A percentile compares a stretch with the other conserved stretches of the same genome.
Evolutionary conservation across 2,329 filamentous ascomycete species (phyloP).

Genomic region (Phyllosticta paracitricarpa): DNA sequence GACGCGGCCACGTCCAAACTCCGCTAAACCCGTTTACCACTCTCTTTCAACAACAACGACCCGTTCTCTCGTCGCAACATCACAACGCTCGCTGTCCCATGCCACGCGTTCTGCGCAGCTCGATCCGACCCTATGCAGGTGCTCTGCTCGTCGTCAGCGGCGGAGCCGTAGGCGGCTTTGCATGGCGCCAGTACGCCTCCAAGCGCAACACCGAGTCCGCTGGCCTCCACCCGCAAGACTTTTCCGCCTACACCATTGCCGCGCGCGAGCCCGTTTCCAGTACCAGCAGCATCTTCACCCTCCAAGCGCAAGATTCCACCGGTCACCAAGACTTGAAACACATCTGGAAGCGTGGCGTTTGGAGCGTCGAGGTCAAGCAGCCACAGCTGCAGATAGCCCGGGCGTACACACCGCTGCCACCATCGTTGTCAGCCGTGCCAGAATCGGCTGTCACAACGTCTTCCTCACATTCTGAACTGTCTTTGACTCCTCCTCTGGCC

Average conservation of each 20-base stretch:
- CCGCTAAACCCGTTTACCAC: background rate
- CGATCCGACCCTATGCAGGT: conserved; percentile 20
- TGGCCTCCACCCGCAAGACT: conserved; percentile 48
- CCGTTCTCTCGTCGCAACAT: background rate
- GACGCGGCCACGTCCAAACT: background rate
- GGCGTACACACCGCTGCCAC: conserved; percentile 81
- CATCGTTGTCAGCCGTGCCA: conserved; percentile 17
- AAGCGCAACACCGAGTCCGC: conserved; percentile 6
- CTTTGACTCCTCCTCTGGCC: background rate
- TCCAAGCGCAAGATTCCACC: conserved; percentile 37
- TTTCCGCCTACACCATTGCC: conserved; percentile 57
- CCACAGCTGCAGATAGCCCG: conserved; percentile 86
- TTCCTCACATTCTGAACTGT: background rate
- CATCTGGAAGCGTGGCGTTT: conserved; percentile 55
- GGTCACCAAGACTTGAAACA: conserved; percentile 17
- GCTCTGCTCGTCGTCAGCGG: conserved; percentile 23
- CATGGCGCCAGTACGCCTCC: conserved; percentile 23
- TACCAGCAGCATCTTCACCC: conserved; percentile 58
- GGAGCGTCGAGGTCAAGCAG: conserved; percentile 90
- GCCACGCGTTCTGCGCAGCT: conserved; percentile 9
- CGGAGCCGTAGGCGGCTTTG: conserved; percentile 24
- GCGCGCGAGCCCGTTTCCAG: conserved; percentile 53
- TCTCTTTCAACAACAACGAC: background rate
- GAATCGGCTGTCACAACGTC: background rate
- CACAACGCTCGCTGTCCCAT: background rate